A percentile compares a stretch with the other conserved stretches of the same genome.
Conservation (phyloP, 768 basidiomycete genomes). For the Neoboletus subvelutipes region DNA sequence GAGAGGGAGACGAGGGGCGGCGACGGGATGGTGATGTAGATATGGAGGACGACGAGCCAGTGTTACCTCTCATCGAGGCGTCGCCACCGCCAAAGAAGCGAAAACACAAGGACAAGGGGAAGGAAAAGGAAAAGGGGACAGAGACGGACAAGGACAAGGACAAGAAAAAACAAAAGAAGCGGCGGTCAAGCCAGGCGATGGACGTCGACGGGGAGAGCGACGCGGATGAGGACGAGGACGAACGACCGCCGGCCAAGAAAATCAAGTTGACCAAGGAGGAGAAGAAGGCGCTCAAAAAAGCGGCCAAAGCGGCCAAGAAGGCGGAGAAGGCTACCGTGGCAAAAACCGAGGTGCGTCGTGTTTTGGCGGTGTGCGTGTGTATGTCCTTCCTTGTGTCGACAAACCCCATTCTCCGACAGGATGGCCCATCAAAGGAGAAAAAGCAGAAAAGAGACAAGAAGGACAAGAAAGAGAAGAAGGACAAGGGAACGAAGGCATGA, state of each 20-base stretch:
- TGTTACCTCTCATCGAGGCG: constrained; percentile 58
- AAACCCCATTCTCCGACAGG: constrained; percentile 22
- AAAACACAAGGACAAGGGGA: constrained; percentile 38
- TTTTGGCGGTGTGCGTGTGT: constrained; percentile 2
- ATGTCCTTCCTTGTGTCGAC: background rate
- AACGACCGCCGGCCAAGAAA: constrained; percentile 62
- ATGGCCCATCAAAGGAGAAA: constrained; percentile 37
- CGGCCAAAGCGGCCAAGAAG: constrained; percentile 65
- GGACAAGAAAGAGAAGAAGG: too few relatives aligned
- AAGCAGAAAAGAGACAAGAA: background rate
- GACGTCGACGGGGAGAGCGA: constrained; percentile 58
- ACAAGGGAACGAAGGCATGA: constrained; percentile 45
- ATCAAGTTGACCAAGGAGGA: constrained; percentile 80
- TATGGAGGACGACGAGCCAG: constrained; percentile 43
- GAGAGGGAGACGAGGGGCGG: too few relatives aligned
- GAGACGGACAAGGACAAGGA: background rate
- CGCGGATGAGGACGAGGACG: constrained; percentile 36
- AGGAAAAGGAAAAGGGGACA: constrained; percentile 2
- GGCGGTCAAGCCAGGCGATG: constrained; percentile 67
- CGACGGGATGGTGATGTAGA: constrained; percentile 37
- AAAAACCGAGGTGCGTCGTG: constrained; percentile 36
- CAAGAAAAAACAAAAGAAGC: constrained; percentile 46
- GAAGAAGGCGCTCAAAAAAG: constrained; percentile 82
- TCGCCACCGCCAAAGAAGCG: constrained; percentile 62
- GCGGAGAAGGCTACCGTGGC: constrained; percentile 36